Evolutionary conservation across 2,329 filamentous ascomycete species (phyloP), one percentile per base, ranked within the genome.

Genomic region (Sphaerulina vaccinii): DNA sequence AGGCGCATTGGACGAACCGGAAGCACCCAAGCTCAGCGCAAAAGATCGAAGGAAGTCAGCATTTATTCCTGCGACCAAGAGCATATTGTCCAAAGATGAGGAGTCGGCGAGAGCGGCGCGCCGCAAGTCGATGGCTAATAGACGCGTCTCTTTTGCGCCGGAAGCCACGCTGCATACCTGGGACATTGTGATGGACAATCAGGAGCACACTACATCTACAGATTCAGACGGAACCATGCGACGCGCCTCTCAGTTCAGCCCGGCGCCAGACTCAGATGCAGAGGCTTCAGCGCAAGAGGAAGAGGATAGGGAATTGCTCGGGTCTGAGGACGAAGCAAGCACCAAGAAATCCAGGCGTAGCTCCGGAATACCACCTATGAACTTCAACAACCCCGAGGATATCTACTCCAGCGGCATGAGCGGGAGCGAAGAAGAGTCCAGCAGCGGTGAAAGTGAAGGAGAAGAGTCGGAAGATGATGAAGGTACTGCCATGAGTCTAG

Each of bases 131-230:
- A 58, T 65, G 39, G 81, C 92, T 41, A 95, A 93, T 68, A 84
- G 93, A 65, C 84, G 93, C 66, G 93, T 99, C 27, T 97, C 92
- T 0, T 99, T 99, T 71, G 93, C 93, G 3, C 93, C 93, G 1
- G 93, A 99, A 72, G 93, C 93, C 10, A 99, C 93, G 3, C 79
- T 99, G 29, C 93, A 99, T 68, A 99, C 93, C 0, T 97, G 95
- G 79, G 91, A 97, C 66, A 91, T 93, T 24, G 50, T 53, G 15
- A 83, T 96, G 38, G 92, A 97, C 65, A 87, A 91, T 57, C 90
- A 91, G 65, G 91, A 96, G 67, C 89, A 89, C 16, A 95, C 90
- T 1, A 87, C 86, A 11, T 85, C 83, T 9, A 86, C 84, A 5
- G 79, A 84, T 13, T 76, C 81, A 6, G 87, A 85, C 1, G 88